phyloP scores from a whole-genome alignment of 129 eudicot genomes.

The Arctium lappa region DNA sequence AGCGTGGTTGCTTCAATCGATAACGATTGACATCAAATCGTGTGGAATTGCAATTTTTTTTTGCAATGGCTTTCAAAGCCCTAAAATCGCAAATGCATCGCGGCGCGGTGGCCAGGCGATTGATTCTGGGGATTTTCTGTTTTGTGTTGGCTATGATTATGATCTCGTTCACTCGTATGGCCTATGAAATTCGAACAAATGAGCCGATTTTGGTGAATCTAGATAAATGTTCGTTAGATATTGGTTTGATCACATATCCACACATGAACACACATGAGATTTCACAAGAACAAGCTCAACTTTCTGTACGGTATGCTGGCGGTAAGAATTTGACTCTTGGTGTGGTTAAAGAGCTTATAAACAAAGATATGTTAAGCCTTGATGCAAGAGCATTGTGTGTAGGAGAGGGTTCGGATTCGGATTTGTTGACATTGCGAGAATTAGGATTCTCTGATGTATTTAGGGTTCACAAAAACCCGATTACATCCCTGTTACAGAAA shows the following conservation, averaged over 20 bases:
- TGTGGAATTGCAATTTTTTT: too few relatives aligned
- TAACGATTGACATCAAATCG: not conserved
- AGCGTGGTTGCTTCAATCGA: not conserved
- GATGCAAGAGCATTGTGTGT: conserved; percentile 49
- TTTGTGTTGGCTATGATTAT: conserved; percentile 43
- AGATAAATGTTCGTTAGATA: conserved; percentile 43
- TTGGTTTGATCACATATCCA: conserved; percentile 15
- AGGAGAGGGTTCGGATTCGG: conserved; percentile 53
- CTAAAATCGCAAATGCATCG: conserved; percentile 56
- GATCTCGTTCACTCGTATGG: conserved; percentile 43
- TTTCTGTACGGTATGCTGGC: conserved; percentile 6
- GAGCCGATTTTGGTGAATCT: conserved; percentile 34
- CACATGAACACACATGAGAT: conserved; percentile 23
- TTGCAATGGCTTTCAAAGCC: conserved; percentile 41
- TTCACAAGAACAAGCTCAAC: conserved; percentile 27
- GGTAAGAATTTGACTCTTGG: conserved; percentile 33
- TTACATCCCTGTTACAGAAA: conserved; percentile 45
- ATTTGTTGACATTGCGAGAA: conserved; percentile 37
- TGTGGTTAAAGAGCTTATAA: conserved; percentile 57
- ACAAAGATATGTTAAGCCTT: conserved; percentile 39
- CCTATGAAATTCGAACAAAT: conserved; percentile 31
- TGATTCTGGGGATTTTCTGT: conserved; percentile 44
- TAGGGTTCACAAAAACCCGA: conserved; percentile 48
- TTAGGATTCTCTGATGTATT: conserved; percentile 45
- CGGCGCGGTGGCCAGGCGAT: conserved; percentile 52